phyloP scores from a whole-genome alignment of 2,329 filamentous ascomycete genomes.

The Lasiodiplodia sp. region DNA sequence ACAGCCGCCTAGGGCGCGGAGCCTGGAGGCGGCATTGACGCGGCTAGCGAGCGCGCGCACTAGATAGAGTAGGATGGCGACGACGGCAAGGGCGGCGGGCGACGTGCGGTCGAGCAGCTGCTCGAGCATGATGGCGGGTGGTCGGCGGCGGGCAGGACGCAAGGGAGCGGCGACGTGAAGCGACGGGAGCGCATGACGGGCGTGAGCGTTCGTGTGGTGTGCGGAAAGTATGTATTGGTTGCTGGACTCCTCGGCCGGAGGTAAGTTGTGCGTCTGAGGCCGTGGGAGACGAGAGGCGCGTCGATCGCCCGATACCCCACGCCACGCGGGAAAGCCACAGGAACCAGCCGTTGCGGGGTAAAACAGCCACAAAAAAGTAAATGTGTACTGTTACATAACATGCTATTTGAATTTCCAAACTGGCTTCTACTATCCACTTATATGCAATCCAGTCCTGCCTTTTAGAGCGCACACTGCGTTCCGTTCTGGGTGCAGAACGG shows the following conservation, averaged over 20 bases:
- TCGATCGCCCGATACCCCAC: neutral
- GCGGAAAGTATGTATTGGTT: neutral
- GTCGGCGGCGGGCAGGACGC: neutral
- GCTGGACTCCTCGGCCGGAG: conserved; percentile 9
- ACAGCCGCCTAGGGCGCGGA: conserved; percentile 54
- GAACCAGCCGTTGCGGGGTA: conserved; percentile 12
- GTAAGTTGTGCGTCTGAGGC: conserved; percentile 5
- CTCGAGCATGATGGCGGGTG: conserved; percentile 9
- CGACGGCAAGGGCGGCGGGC: neutral
- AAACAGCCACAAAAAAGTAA: neutral
- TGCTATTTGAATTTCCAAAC: neutral
- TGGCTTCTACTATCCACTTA: neutral
- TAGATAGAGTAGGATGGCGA: conserved; percentile 1
- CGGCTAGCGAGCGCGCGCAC: conserved; percentile 27
- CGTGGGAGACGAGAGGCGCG: neutral
- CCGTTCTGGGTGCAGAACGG: conserved; percentile 72
- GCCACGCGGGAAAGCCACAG: conserved; percentile 12
- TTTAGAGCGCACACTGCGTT: conserved; percentile 54
- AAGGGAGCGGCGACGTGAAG: neutral
- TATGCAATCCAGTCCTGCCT: neutral
- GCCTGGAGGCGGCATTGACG: conserved; percentile 45
- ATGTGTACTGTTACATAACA: neutral
- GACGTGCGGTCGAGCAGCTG: conserved; percentile 15
- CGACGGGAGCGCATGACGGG: neutral
- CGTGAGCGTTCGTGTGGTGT: neutral